Percentiles rank a stretch among this genome's conserved stretches.
phyloP scores from a whole-genome alignment of 768 basidiomycete genomes.

The Xerocomus brunneocitrinus region DNA sequence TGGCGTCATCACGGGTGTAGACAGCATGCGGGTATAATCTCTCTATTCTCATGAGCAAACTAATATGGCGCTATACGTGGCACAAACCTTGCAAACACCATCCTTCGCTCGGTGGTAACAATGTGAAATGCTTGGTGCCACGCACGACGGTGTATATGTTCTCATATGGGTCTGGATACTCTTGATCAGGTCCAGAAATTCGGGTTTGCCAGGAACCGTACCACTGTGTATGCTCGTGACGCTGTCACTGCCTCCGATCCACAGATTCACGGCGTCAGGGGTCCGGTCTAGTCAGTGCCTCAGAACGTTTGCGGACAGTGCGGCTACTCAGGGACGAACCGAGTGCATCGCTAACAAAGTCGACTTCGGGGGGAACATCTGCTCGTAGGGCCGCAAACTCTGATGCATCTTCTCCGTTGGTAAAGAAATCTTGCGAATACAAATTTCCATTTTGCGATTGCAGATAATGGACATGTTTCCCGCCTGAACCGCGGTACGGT shows the following conservation, averaged over 20 bases:
- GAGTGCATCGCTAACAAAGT: slow-evolving; percentile 74
- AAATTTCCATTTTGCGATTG: slow-evolving; percentile 94
- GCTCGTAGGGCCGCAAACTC: slow-evolving; percentile 59
- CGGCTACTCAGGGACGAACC: slow-evolving; percentile 42
- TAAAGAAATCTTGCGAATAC: slow-evolving; percentile 46
- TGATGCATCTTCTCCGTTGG: slow-evolving; percentile 35
- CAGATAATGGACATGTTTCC: slow-evolving; percentile 56
- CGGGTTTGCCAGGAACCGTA: slow-evolving; percentile 27
- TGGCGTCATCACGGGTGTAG: slow-evolving; percentile 42
- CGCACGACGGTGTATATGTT: slow-evolving; percentile 88
- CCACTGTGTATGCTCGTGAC: slow-evolving; percentile 86
- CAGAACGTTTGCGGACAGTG: background rate
- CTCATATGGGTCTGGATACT: slow-evolving; percentile 73
- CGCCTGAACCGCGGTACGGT: background rate
- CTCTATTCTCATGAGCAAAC: slow-evolving; percentile 37
- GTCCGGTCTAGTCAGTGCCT: slow-evolving; percentile 38
- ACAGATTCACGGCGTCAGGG: slow-evolving; percentile 90
- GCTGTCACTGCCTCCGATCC: slow-evolving; percentile 80
- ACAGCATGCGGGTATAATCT: slow-evolving; percentile 61
- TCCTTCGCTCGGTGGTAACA: slow-evolving; percentile 87
- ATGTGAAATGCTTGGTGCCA: slow-evolving; percentile 80
- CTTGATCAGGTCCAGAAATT: background rate
- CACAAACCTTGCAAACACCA: slow-evolving; percentile 71
- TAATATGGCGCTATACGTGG: background rate
- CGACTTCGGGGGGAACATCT: slow-evolving; percentile 66